Percentiles rank a stretch among this genome's conserved stretches.
phyloP scores from a whole-genome alignment of 2,329 filamentous ascomycete genomes.

The Aspergillus ochraceoroseus region DNA sequence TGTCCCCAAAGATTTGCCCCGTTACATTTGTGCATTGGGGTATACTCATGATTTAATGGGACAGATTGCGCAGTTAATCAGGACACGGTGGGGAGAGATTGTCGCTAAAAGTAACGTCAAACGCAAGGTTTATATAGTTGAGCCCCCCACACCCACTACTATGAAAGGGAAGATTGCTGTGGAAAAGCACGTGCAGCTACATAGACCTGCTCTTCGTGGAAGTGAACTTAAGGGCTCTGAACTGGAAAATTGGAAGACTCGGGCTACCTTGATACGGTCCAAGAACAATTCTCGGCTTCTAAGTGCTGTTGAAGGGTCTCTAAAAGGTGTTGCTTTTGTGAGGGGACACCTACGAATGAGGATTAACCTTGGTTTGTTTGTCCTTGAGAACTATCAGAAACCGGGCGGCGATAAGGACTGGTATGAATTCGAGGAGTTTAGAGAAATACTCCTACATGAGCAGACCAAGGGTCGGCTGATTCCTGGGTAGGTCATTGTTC shows the following conservation, averaged over 20 bases:
- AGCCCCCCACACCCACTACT: constrained; percentile 22
- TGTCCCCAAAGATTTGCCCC: constrained; percentile 28
- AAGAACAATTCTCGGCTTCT: constrained; percentile 32
- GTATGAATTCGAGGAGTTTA: constrained; percentile 40
- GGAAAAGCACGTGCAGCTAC: constrained; percentile 18
- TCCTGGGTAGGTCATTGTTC: constrained; percentile 31
- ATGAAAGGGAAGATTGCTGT: constrained; percentile 27
- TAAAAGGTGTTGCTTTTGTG: constrained; percentile 32
- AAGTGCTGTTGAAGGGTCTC: constrained; percentile 28
- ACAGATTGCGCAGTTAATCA: constrained; percentile 32
- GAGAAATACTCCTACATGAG: constrained; percentile 37
- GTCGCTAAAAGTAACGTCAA: constrained; percentile 28
- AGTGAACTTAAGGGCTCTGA: constrained; percentile 15
- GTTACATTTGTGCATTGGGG: constrained; percentile 33
- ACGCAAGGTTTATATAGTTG: constrained; percentile 34
- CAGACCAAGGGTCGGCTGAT: constrained; percentile 37
- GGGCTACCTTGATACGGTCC: constrained; percentile 21
- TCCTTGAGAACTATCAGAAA: constrained; percentile 35
- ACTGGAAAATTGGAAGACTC: constrained; percentile 22
- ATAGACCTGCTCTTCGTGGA: constrained; percentile 24
- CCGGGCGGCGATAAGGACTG: constrained; percentile 24
- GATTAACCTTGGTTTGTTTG: constrained; percentile 41
- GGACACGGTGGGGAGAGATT: constrained; percentile 28
- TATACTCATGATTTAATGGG: constrained; percentile 32
- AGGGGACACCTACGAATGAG: constrained; percentile 41